Base-by-base conservation (phyloP, 768 basidiomycete species). In the Suillus subalutaceus region DNA sequence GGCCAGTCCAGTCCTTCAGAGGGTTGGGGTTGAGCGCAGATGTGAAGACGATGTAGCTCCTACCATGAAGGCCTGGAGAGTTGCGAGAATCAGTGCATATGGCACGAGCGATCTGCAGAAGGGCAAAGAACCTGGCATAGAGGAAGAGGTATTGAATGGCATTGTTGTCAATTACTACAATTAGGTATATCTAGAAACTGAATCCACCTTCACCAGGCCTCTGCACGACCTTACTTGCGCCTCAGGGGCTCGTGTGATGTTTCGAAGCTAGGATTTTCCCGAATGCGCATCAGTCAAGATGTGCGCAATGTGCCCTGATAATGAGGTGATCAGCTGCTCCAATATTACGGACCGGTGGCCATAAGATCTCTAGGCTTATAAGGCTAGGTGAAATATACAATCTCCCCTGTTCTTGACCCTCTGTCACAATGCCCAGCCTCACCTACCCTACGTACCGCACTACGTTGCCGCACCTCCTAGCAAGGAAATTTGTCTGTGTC, bases 161-260 rank as follows among this genome's bases (percentile, higher is more conserved):
- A 79, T 88, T 1, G 65, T 86, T 6, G 85, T 88, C 18, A 85
- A 83, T 68, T 85, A 88, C 65, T 88, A 85, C 68, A 88, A 82
- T 67, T 89, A 59, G 26, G 15, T 59, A 35, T 20, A 56, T 56
- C 10, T 20, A 3, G 26, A 41, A 12, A 41, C 30, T 41, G 40
- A 9, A 41, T 30, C 9, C 7, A 8, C n/a, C 35, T 57, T 38
- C 37, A 30, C 23, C 3, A 30, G 18, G 18, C 9, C 53, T 20
- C 32, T 56, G 4, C 9, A 53, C 16, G 13, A 30, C 37, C 13
- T 58, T 23, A 23, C 8, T 26, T 41, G 9, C 16, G 16, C 40
- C 40, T 40, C 41, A 59, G 35, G 20, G 18, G 20, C 32, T 20
- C 30, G 12, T 1, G 16, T 10, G 53, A 4, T 4, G 8, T 20